phyloP scores from a whole-genome alignment of 306 rosid genomes.

The Fragaria iinumae region DNA sequence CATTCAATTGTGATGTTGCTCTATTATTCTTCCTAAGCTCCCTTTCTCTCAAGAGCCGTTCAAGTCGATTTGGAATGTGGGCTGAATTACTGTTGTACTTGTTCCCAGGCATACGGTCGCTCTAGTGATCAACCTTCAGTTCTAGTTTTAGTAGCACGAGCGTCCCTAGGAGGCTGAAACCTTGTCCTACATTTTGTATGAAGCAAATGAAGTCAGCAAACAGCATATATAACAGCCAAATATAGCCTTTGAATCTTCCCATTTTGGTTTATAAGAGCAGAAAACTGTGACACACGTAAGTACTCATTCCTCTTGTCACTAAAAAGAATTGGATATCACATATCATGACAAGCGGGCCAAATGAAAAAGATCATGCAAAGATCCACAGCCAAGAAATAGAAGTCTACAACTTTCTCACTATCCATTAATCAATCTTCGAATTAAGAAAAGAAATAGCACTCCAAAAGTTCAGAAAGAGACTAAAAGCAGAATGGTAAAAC shows the following conservation, averaged over 20 bases:
- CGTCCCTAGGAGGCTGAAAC: constrained; percentile 17
- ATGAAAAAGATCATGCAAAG: constrained; percentile 4
- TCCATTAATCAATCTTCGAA: constrained; percentile 6
- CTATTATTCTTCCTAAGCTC: constrained; percentile 50
- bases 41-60: constrained; percentile 64
- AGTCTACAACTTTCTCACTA: constrained; percentile 18
- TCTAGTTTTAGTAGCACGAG: constrained; percentile 34
- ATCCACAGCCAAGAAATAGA: constrained; percentile 16
- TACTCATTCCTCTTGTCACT: constrained; percentile 1
- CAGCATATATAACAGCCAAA: constrained; percentile 17
- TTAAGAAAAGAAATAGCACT: constrained; percentile 15
- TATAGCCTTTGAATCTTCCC: constrained; percentile 18
- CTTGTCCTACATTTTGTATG: constrained; percentile 50
- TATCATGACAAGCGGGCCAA: constrained; percentile 8
- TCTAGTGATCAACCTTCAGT: constrained; percentile 45
- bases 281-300: not conserved
- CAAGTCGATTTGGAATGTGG: constrained; percentile 50
- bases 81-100: constrained; percentile 48
- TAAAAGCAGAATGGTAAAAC: not conserved
- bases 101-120: constrained; percentile 74
- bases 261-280: constrained; percentile 8
- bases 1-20: constrained; percentile 43
- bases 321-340: constrained; percentile 6
- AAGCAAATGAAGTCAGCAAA: constrained; percentile 11
- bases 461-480: not conserved